Conservation (phyloP, 1,284 basidiomycete species). For the Lignosus rhinocerotis region DNA sequence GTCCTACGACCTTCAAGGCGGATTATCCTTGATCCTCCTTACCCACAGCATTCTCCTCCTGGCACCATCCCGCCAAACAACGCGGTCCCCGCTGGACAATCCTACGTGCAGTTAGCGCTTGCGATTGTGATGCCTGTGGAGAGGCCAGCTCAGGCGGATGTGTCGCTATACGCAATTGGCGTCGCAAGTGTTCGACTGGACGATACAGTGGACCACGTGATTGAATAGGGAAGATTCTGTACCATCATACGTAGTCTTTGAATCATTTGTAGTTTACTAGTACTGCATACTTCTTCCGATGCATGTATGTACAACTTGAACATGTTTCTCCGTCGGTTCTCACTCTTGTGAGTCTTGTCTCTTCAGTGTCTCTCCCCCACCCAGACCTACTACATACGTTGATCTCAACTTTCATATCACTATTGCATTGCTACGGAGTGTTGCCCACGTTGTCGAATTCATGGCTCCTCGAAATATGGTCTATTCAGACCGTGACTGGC, state of each 20-base stretch:
- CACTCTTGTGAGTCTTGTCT: too few species aligned
- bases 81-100: not conserved
- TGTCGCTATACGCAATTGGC: conserved; percentile 14
- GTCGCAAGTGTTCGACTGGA: conserved; percentile 10
- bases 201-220: not conserved
- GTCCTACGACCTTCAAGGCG: not conserved
- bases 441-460: too few species aligned
- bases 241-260: not conserved
- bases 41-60: not conserved
- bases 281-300: too few species aligned
- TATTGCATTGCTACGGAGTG: too few species aligned
- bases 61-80: not conserved
- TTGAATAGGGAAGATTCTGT: not conserved
- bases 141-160: not conserved
- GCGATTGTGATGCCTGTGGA: conserved; percentile 27
- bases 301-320: too few species aligned
- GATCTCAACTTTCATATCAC: too few species aligned
- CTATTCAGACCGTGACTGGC: too few species aligned
- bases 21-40: not conserved
- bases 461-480: too few species aligned
- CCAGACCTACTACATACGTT: too few species aligned
- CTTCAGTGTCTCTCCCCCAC: too few species aligned
- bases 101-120: conserved; percentile 20
- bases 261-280: too few species aligned
- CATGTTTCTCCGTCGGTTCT: too few species aligned